Conservation (phyloP, 192 early-diverging fungal genomes). For the Coemansia javaensis region DNA sequence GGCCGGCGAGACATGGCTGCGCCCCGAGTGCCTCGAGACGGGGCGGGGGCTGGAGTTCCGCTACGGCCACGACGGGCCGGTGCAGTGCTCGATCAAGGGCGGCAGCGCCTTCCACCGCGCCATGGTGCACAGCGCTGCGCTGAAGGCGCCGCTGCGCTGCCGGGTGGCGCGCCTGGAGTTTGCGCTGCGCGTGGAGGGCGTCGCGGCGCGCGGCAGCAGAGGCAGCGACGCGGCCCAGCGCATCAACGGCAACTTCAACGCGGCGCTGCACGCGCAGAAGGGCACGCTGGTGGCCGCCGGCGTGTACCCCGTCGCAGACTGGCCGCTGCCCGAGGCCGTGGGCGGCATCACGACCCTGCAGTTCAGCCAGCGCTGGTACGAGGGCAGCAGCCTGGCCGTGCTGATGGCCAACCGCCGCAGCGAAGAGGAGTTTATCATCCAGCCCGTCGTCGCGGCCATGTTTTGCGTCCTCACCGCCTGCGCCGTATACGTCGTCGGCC, state of each 20-base stretch:
- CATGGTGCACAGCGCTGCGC: constrained; percentile 2
- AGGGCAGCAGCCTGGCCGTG: constrained; percentile 19
- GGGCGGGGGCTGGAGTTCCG: constrained; percentile 11
- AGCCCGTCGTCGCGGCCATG: constrained; percentile 44
- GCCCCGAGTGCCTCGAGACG: constrained; percentile 34
- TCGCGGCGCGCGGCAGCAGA: constrained; percentile 2
- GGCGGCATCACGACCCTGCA: constrained; percentile 39
- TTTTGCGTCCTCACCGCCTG: constrained; percentile 47
- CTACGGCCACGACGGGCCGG: constrained; percentile 31
- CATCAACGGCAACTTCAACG: constrained; percentile 37
- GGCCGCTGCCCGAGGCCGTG: constrained; percentile 34
- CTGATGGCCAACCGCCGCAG: constrained; percentile 42
- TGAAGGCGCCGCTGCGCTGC: constrained; percentile 21
- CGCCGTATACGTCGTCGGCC: constrained; percentile 43
- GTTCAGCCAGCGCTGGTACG: constrained; percentile 43
- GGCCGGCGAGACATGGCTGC: constrained; percentile 13
- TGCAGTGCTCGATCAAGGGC: constrained; percentile 35
- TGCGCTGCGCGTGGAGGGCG: constrained; percentile 7
- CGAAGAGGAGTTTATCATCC: constrained; percentile 45
- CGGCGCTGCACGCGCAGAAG: constrained; percentile 27
- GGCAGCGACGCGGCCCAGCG: constrained; percentile 1
- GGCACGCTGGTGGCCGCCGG: constrained; percentile 24
- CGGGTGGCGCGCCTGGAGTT: constrained; percentile 26
- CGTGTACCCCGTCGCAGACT: constrained; percentile 32
- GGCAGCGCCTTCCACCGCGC: constrained; percentile 22